Conservation (phyloP, 2,329 filamentous ascomycete genomes). For the Fusarium chlamydosporum region DNA sequence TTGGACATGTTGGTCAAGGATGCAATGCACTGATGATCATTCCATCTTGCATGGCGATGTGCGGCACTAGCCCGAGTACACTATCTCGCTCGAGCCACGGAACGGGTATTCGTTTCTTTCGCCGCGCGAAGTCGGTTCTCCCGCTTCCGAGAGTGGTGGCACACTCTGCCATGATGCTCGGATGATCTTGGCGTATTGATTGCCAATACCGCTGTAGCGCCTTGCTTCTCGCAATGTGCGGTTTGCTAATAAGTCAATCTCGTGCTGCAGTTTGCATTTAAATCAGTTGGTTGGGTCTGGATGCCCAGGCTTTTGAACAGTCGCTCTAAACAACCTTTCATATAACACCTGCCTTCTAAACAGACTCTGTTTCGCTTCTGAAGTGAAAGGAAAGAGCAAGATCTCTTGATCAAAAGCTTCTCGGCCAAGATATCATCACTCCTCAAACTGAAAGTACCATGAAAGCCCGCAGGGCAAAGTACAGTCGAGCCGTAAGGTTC, state of each 20-base stretch:
- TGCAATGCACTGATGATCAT: background rate
- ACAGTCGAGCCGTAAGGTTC: constrained; percentile 3
- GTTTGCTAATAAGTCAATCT: background rate
- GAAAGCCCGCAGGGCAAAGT: constrained; percentile 2
- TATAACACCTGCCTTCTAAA: background rate
- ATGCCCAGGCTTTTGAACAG: background rate
- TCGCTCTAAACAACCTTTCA: too few relatives aligned
- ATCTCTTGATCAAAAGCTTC: too few relatives aligned
- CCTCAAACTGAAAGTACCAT: constrained; percentile 13
- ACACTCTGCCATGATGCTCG: background rate
- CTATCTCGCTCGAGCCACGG: background rate
- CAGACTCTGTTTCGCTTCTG: background rate
- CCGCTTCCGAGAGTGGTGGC: background rate
- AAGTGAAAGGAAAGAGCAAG: too few relatives aligned
- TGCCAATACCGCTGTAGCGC: background rate
- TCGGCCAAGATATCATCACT: background rate
- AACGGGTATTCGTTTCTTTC: background rate
- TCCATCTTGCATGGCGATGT: background rate
- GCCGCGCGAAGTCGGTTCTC: background rate
- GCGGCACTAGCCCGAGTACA: background rate
- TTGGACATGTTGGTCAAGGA: background rate
- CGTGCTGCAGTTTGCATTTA: background rate
- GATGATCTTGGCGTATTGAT: constrained; percentile 1
- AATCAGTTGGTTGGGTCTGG: background rate
- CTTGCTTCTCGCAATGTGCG: background rate